Percentiles rank a stretch among this genome's conserved stretches.
Evolutionary conservation across 805 yeast genomes (phyloP).

Genomic region (Schwanniomyces polymorphus): DNA sequence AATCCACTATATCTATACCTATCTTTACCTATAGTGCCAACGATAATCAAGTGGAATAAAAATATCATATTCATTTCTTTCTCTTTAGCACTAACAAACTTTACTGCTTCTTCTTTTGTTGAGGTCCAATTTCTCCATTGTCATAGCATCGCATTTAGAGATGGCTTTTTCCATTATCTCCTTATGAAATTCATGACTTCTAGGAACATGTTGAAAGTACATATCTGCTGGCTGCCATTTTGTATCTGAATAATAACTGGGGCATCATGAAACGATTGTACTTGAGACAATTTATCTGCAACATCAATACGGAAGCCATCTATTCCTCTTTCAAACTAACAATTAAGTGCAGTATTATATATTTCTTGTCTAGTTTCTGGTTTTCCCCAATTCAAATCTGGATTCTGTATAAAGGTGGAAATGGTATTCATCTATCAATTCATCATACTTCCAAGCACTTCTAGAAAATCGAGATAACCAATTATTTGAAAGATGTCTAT

Average conservation of each 20-base stretch:
- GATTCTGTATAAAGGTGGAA: slow-evolving; percentile 50
- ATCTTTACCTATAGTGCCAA: slow-evolving; percentile 38
- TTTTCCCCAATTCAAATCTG: slow-evolving; percentile 65
- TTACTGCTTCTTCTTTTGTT: slow-evolving; percentile 27
- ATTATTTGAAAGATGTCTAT: slow-evolving; percentile 56
- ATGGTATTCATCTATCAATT: slow-evolving; percentile 53
- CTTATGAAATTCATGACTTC: slow-evolving; percentile 58
- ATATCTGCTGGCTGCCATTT: slow-evolving; percentile 39
- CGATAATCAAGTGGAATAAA: slow-evolving; percentile 29
- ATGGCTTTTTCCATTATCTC: slow-evolving; percentile 47
- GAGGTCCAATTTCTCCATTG: slow-evolving; percentile 61
- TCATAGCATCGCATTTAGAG: slow-evolving; percentile 49
- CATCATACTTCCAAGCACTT: slow-evolving; percentile 59
- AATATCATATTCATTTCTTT: slow-evolving; percentile 35
- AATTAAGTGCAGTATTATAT: slow-evolving; percentile 47
- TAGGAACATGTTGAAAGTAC: slow-evolving; percentile 46
- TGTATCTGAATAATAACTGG: slow-evolving; percentile 41
- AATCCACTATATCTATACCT: slow-evolving; percentile 36
- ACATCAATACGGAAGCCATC: slow-evolving; percentile 63
- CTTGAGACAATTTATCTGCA: slow-evolving; percentile 53
- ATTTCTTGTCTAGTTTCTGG: slow-evolving; percentile 36
- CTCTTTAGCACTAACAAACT: too few species aligned
- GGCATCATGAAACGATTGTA: slow-evolving; percentile 45
- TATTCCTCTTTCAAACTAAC: slow-evolving; percentile 56
- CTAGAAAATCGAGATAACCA: slow-evolving; percentile 56